Base-by-base conservation (phyloP, 106 monocot species). In the Vanilla planifolia region DNA sequence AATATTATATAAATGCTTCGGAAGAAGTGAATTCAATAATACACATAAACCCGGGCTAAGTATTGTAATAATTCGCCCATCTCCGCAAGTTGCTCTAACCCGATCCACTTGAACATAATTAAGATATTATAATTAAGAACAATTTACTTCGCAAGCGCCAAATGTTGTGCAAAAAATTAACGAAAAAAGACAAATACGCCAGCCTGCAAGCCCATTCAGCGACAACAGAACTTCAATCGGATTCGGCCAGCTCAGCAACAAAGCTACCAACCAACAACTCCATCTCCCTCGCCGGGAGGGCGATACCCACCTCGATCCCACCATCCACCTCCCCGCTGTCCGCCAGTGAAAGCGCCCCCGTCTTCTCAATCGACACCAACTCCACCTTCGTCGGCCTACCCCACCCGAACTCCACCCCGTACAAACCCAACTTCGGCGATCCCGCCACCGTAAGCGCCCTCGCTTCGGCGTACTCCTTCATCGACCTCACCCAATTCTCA, bases 221-320 rank as follows among this genome's bases (percentile, higher is more conserved):
- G n/a, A n/a, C n/a, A n/a, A n/a, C n/a, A 11, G 32, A 53, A 30
- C 14, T 3, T 35, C 21, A 20, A 5, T 33, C 17, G 21, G 0
- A 17, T 1, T 10, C 57, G 20, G 20, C 57, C 3, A 57, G 33
- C 2, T 8, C 57, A 3, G 35, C 43, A 2, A 17, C 43, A 55
- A 80, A 71, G 23, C 16, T 25, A 17, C 24, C 40, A 4, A 33
- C 48, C 21, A 83, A 71, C 36, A 19, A 2, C 2, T 70, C 56
- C 74, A 83, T 83, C 24, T 66, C 66, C 6, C 43, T 8, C 13
- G 20, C 40, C 16, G 78, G 67, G 23, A 83, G 61, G 13, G 48
- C 67, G 1, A 83, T 5, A 0, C 79, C 75, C 9, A 75, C 33
- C 67, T 83, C 75, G 0, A 83, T 5, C 20, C 83, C 79, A 1